Percentiles rank a stretch among this genome's conserved stretches.
phyloP scores from a whole-genome alignment of 345 rosid species.

The Capsella bursapastoris region DNA sequence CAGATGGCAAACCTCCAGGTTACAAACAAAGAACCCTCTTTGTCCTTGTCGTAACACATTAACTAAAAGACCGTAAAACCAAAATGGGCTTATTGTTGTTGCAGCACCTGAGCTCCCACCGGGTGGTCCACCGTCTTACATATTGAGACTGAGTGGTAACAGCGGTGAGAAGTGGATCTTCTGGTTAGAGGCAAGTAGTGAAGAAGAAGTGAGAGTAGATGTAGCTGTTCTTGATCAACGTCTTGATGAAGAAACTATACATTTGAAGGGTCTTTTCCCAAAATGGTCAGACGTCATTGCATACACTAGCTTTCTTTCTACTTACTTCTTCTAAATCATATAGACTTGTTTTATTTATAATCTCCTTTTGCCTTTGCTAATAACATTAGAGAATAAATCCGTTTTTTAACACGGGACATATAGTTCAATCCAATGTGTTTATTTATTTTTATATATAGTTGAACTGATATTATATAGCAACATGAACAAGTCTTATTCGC shows the following conservation, averaged over 20 bases:
- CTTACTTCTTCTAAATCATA: conserved; percentile 58
- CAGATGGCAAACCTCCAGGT: conserved; percentile 82
- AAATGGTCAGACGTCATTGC: conserved; percentile 81
- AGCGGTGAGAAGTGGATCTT: conserved; percentile 80
- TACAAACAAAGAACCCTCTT: background rate
- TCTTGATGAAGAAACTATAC: conserved; percentile 61
- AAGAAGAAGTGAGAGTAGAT: conserved; percentile 65
- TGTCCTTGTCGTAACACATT: background rate
- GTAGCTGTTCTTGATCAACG: conserved; percentile 84
- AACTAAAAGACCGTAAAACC: conserved; percentile 25
- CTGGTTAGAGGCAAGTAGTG: conserved; percentile 81
- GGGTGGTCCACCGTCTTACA: conserved; percentile 86
- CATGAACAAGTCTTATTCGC: background rate
- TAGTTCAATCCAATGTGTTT: conserved; percentile 22
- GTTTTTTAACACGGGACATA: conserved; percentile 16
- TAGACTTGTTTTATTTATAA: background rate
- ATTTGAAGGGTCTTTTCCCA: conserved; percentile 75
- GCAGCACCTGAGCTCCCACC: conserved; percentile 66
- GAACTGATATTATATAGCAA: background rate
- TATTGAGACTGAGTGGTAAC: conserved; percentile 79
- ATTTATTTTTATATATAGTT: conserved; percentile 17
- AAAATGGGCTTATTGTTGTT: conserved; percentile 17
- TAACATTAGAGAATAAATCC: conserved; percentile 19
- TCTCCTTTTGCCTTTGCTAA: background rate
- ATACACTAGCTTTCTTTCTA: conserved; percentile 75